A percentile compares a stretch with the other conserved stretches of the same genome.
phyloP scores from a whole-genome alignment of 805 yeast species.

The Ogataea ramenticola region DNA sequence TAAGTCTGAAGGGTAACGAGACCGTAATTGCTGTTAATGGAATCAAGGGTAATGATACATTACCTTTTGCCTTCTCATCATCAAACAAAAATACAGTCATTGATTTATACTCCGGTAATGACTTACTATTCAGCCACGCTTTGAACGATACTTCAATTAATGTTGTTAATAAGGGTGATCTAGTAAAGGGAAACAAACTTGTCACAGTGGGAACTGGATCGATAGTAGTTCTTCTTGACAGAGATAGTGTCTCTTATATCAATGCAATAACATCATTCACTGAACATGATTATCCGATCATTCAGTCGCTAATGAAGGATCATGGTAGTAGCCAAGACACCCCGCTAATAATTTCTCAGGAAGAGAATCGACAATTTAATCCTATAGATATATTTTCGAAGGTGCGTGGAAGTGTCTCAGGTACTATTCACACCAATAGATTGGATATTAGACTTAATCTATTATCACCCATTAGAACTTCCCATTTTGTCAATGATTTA shows the following conservation, averaged over 20 bases:
- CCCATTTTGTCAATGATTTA: slow-evolving; percentile 29
- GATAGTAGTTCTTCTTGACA: slow-evolving; percentile 9
- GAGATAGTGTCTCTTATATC: slow-evolving; percentile 16
- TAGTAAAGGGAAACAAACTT: slow-evolving; percentile 16
- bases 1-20: slow-evolving; percentile 14
- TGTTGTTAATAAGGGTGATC: slow-evolving; percentile 15
- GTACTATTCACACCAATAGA: slow-evolving; percentile 4
- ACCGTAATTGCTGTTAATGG: slow-evolving; percentile 11
- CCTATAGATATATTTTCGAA: background rate
- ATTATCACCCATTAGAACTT: slow-evolving; percentile 13
- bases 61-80: slow-evolving; percentile 17
- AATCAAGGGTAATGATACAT: slow-evolving; percentile 6
- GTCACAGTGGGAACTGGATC: slow-evolving; percentile 10
- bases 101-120: slow-evolving; percentile 5
- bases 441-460: slow-evolving; percentile 8
- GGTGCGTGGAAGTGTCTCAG: slow-evolving; percentile 1
- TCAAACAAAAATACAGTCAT: slow-evolving; percentile 4
- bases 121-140: slow-evolving; percentile 8
- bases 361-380: too few species aligned
- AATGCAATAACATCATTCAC: slow-evolving; percentile 13
- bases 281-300: slow-evolving; percentile 16
- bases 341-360: too few species aligned
- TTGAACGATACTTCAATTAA: slow-evolving; percentile 8
- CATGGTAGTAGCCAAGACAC: too few species aligned
- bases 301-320: slow-evolving; percentile 6